Conservation (phyloP, 2,329 filamentous ascomycete genomes). For the Xylariaceae sp. region DNA sequence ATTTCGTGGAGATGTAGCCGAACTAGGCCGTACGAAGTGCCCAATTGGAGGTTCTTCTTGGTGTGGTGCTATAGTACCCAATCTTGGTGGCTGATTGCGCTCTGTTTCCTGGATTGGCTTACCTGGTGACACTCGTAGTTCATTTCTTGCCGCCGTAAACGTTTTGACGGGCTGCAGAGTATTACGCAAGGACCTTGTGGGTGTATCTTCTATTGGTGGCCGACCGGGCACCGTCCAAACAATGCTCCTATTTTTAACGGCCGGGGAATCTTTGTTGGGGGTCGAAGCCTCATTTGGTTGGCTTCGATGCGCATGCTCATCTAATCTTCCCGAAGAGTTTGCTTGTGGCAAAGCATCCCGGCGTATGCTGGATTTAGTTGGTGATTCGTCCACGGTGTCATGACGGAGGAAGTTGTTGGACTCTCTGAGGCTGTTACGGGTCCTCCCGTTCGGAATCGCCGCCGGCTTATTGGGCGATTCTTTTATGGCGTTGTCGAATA, state of each 20-base stretch:
- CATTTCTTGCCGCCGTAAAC: slow-evolving; percentile 29
- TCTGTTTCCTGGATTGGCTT: slow-evolving; percentile 27
- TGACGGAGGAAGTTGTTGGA: slow-evolving; percentile 31
- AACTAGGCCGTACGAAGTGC: slow-evolving; percentile 45
- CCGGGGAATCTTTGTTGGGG: neutral
- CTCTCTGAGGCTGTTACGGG: slow-evolving; percentile 23
- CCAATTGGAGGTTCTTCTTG: slow-evolving; percentile 49
- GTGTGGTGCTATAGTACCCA: slow-evolving; percentile 49
- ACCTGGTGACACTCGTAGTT: slow-evolving; percentile 22
- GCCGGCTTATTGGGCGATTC: slow-evolving; percentile 31
- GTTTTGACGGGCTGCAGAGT: slow-evolving; percentile 28
- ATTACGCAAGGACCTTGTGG: slow-evolving; percentile 21
- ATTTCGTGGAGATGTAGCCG: slow-evolving; percentile 33
- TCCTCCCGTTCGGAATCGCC: slow-evolving; percentile 19
- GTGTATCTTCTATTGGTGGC: slow-evolving; percentile 16
- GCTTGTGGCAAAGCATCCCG: neutral
- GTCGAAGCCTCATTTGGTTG: neutral
- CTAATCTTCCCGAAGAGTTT: neutral
- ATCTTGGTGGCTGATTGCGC: slow-evolving; percentile 37
- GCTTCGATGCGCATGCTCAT: neutral
- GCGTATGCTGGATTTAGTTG: neutral
- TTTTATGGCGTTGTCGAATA: slow-evolving; percentile 52
- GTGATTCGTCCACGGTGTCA: slow-evolving; percentile 19
- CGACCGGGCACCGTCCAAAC: slow-evolving; percentile 11
- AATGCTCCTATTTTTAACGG: neutral